These are phyloP conservation scores for Salix suchowensis DNA, from an alignment of 345 rosid species.

Conservation along the genomic window DNA sequence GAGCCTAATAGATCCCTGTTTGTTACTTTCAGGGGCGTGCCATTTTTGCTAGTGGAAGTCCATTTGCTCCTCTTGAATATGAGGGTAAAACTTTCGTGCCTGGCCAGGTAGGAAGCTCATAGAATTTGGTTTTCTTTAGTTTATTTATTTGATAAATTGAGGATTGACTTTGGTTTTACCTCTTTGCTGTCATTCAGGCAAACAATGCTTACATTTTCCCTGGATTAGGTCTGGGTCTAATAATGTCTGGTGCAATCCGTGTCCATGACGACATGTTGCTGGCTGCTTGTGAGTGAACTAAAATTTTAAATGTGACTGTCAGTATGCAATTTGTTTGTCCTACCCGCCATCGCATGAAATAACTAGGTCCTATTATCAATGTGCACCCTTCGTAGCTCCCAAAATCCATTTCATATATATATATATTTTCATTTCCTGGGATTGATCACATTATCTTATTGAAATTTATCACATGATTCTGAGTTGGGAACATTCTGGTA, in stretches of 20 bases:
- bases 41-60: constrained; percentile 94
- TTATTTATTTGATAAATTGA: not conserved
- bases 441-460: not conserved
- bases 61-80: constrained; percentile 69
- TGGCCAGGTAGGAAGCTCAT: constrained; percentile 56
- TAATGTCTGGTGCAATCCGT: constrained; percentile 93
- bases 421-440: not conserved
- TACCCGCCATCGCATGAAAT: not conserved
- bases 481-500: not conserved
- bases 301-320: not conserved
- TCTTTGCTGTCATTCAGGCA: constrained; percentile 44
- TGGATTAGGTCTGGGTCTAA: constrained; percentile 87
- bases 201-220: constrained; percentile 98
- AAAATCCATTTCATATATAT: too few relatives aligned
- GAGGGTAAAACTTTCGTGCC: constrained; percentile 61
- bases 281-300: constrained; percentile 61
- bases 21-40: constrained; percentile 65
- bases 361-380: not conserved
- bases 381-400: too few relatives aligned
- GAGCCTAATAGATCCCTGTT: not conserved
- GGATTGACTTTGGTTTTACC: constrained; percentile 9
- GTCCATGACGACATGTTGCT: constrained; percentile 95
- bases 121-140: not conserved
- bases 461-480: not conserved
- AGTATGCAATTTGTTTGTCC: too few relatives aligned